phyloP scores from a whole-genome alignment of 768 basidiomycete genomes.

The Termitomyces sp. region DNA sequence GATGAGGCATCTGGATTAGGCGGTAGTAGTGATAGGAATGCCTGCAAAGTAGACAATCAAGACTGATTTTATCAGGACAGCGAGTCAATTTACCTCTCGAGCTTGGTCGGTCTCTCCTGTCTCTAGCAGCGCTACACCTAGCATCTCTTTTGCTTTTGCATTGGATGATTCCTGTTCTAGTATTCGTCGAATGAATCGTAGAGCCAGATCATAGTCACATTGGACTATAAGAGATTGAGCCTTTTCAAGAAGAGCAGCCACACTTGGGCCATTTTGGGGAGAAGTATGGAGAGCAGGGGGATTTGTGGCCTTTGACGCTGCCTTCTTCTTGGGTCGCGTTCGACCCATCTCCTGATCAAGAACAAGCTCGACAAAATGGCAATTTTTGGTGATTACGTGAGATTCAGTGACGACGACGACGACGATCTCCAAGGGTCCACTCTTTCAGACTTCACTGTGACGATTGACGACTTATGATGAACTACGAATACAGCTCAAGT shows the following conservation, averaged over 20 bases:
- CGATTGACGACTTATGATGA: slow-evolving; percentile 8
- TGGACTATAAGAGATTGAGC: slow-evolving; percentile 78
- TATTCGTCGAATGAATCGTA: slow-evolving; percentile 65
- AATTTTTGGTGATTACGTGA: slow-evolving; percentile 29
- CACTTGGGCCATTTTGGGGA: slow-evolving; percentile 34
- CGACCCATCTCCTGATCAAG: slow-evolving; percentile 44
- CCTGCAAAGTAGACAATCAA: slow-evolving; percentile 33
- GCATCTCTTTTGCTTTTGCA: slow-evolving; percentile 72
- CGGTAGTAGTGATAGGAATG: slow-evolving; percentile 58
- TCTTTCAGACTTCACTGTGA: neutral
- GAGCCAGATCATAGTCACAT: slow-evolving; percentile 81
- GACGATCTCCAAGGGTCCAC: neutral
- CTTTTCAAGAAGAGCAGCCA: slow-evolving; percentile 63
- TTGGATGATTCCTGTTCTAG: slow-evolving; percentile 61
- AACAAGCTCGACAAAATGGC: slow-evolving; percentile 2
- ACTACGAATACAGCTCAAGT: slow-evolving; percentile 32
- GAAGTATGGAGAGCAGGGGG: slow-evolving; percentile 17
- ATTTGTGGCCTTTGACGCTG: slow-evolving; percentile 28
- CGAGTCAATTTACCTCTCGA: slow-evolving; percentile 47
- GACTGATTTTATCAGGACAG: neutral
- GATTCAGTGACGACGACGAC: neutral
- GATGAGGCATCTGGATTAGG: slow-evolving; percentile 56
- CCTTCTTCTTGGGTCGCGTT: slow-evolving; percentile 47
- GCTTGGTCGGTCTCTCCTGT: slow-evolving; percentile 73
- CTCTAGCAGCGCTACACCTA: slow-evolving; percentile 78